Base-by-base conservation (phyloP, 1,284 basidiomycete genomes). In the Nidula niveotomentosa region DNA sequence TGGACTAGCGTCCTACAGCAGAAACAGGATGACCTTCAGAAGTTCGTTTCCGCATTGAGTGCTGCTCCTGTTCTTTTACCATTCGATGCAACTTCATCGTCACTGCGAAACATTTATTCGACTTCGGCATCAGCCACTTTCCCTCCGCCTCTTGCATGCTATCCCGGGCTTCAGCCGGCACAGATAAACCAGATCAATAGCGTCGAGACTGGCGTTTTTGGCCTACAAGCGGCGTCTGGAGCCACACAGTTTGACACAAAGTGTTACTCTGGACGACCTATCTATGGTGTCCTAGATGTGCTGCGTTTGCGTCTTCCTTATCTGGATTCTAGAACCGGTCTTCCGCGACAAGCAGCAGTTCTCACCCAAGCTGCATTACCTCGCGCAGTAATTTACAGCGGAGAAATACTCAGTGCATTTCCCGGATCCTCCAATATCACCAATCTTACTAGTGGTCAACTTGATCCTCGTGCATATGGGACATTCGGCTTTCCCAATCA, bases 201-300 rank as follows among this genome's bases (percentile, higher is more conserved):
- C 15, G 64, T 86, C 44, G 85, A 88, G 64, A 70, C 69, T 10
- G 60, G 59, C 9, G 77, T 80, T 7, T 88, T 86, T 64, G 79
- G 76, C 12, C 69, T 88, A 18, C 56, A 75, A 15, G 34, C 68
- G 0, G 41, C 69, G 12, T 58, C 71, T 35, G 61, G 70, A 15
- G 51, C 61, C 7, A 58, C 66, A 15, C 56, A 65, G 39, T 83
- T 85, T 61, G 67, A 81, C 56, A 49, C 73, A 6, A 67, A 70
- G 6, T 88, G 86, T 65, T 86, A 77, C 64, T 69, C 77, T 8
- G 73, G 76, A 57, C 76, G 81, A 17, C 85, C 84, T 1, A 69
- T 84, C 13, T 88, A 88, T 63, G 85, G 85, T n/a, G 70, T 84
- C 8, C 69, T 88, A 49, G 76, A 88, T 61, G 61, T 86, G 9